Conservation (phyloP, 352 stramenopile genomes). For the Phytopythium kandeliae region DNA sequence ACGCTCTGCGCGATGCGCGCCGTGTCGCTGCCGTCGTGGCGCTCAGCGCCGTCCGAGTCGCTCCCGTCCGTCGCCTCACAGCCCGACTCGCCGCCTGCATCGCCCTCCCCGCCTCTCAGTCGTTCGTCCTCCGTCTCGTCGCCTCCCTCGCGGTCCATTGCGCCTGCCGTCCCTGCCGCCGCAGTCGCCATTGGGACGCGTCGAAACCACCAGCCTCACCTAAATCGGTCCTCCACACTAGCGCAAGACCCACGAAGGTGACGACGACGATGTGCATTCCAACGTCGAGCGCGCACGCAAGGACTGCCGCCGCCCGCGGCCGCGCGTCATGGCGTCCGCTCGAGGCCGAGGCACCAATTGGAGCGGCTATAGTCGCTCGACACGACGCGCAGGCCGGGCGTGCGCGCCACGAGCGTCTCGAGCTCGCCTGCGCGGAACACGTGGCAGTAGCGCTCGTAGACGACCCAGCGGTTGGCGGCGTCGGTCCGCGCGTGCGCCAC, state of each 20-base stretch:
- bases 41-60: neutral
- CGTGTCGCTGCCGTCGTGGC: slow-evolving; percentile 8
- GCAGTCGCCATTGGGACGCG: too few relatives aligned
- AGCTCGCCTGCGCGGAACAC: slow-evolving; percentile 72
- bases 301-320: too few relatives aligned
- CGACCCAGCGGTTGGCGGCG: slow-evolving; percentile 53
- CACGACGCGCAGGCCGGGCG: slow-evolving; percentile 46
- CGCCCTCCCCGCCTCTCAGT: neutral
- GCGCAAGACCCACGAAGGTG: too few relatives aligned
- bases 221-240: neutral
- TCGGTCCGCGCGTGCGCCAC: neutral
- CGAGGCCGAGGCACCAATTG: slow-evolving; percentile 69
- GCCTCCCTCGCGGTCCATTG: neutral
- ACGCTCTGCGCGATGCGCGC: slow-evolving; percentile 14
- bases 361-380: slow-evolving; percentile 72
- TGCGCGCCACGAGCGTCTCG: slow-evolving; percentile 49
- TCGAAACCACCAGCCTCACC: neutral
- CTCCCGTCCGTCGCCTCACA: neutral
- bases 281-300: too few relatives aligned
- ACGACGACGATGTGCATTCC: too few relatives aligned
- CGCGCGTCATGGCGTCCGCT: slow-evolving; percentile 14
- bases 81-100: neutral
- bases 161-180: too few relatives aligned
- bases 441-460: slow-evolving; percentile 83
- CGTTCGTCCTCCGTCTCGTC: neutral